Conservation (phyloP, 192 early-diverging fungal species). For the Rhizophagus sp. region DNA sequence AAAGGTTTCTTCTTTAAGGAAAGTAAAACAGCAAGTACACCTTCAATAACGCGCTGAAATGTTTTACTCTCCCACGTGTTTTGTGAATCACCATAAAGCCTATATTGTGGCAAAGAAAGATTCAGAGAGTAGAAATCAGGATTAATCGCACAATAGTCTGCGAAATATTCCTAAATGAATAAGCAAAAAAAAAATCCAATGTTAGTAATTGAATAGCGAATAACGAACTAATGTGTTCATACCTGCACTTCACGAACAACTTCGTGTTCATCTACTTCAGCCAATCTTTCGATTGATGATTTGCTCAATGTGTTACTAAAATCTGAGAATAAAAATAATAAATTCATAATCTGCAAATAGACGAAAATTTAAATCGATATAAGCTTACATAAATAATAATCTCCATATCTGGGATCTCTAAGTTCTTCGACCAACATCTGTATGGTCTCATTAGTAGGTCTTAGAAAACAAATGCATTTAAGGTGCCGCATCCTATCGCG, state of each 20-base stretch:
- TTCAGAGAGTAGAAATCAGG: constrained; percentile 81
- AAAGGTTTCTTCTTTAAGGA: constrained; percentile 90
- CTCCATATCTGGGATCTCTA: constrained; percentile 88
- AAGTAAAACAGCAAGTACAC: constrained; percentile 73
- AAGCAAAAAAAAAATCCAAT: background rate
- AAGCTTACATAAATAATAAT: constrained; percentile 89
- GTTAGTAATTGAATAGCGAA: background rate
- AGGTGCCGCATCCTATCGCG: constrained; percentile 94
- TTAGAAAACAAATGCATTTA: constrained; percentile 90
- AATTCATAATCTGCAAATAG: background rate
- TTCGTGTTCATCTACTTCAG: constrained; percentile 94
- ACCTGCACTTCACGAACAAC: constrained; percentile 92
- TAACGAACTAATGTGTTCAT: constrained; percentile 4
- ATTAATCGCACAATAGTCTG: constrained; percentile 86
- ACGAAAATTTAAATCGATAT: background rate
- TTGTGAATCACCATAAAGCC: constrained; percentile 71
- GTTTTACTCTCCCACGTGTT: constrained; percentile 79
- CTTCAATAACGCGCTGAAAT: constrained; percentile 77
- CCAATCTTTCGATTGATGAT: constrained; percentile 86
- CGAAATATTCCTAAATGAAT: constrained; percentile 78
- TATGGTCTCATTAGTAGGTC: constrained; percentile 84
- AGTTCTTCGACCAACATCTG: constrained; percentile 90
- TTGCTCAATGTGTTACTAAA: constrained; percentile 95
- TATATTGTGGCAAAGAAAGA: constrained; percentile 57
- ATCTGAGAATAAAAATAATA: constrained; percentile 48